Base-by-base conservation (phyloP, 495 filamentous ascomycete genomes). In the Penicillium robsamsonii region DNA sequence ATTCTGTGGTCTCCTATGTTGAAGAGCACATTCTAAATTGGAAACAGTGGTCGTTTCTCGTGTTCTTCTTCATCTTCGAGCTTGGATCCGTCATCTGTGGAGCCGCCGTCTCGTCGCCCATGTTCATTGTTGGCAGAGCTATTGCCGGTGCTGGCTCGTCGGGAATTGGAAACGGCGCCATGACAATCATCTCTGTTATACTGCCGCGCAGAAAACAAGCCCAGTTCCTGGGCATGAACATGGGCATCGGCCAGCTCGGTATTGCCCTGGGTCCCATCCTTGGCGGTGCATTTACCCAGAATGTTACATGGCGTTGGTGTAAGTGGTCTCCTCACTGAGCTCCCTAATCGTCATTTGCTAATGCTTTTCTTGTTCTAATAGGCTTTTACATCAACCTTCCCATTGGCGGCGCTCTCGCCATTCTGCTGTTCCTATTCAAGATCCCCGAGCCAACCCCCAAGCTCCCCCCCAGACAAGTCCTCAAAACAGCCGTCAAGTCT, bases 111-210 rank as follows among this genome's bases (percentile, higher is more conserved):
- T 86, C 71, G 33, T 91, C 87, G 7, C 70, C 77, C 2, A 82
- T 82, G 24, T 77, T 96, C 29, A 93, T 95, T 59, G 67, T 91
- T 54, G 91, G 91, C 5, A 82, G 91, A 22, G 88, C 89, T 15
- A 76, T 95, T 44, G 87, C 89, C 17, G 91, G 91, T 13, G 54
- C 91, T 43, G 91, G 88, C 4, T 78, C 81, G n/a, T 84, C 89
- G 4, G 91, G 88, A 38, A 83, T 92, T 33, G 41, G 17, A 11
- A 44, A 44, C 20, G 41, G 41, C 7, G 20, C 17, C 10, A 22
- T 44, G 41, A 44, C 41, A 13, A 44, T 44, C 20, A 20, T 44
- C 17, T 44, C 41, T 3, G 30, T 31, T 11, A 31, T 31, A 11
- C 9, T 31, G 10, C 30, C 30, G 30, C 30, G 30, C 30, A 31